These are phyloP conservation scores for Pichia gijzeniarum DNA, from an alignment of 805 yeast species.

Conservation along the genomic window DNA sequence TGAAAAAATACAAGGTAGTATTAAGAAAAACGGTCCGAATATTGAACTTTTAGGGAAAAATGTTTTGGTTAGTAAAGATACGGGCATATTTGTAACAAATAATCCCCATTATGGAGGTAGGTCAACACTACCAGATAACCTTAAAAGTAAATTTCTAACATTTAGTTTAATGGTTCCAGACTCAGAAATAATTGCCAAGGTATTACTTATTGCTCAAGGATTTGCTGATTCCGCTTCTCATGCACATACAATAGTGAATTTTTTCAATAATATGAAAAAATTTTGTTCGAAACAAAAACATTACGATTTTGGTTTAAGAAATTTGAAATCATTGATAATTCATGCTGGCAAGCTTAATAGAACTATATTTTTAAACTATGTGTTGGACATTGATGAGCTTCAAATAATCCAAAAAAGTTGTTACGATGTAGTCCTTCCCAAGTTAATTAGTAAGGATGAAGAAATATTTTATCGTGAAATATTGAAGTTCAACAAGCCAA, in stretches of 20 bases:
- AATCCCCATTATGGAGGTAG: slow-evolving; percentile 88
- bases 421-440: slow-evolving; percentile 60
- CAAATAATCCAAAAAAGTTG: slow-evolving; percentile 45
- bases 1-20: slow-evolving; percentile 58
- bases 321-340: slow-evolving; percentile 60
- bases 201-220: slow-evolving; percentile 67
- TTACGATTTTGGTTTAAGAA: slow-evolving; percentile 87
- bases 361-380: not conserved
- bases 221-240: slow-evolving; percentile 42
- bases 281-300: slow-evolving; percentile 53
- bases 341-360: slow-evolving; percentile 47
- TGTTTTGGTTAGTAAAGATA: slow-evolving; percentile 36
- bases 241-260: slow-evolving; percentile 44
- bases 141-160: slow-evolving; percentile 70
- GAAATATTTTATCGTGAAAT: slow-evolving; percentile 26
- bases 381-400: slow-evolving; percentile 1
- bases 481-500: slow-evolving; percentile 23
- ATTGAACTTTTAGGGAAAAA: slow-evolving; percentile 40
- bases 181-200: slow-evolving; percentile 57
- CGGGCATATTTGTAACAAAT: slow-evolving; percentile 84
- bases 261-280: slow-evolving; percentile 42
- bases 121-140: slow-evolving; percentile 74
- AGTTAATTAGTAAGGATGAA: slow-evolving; percentile 51
- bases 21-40: slow-evolving; percentile 1
- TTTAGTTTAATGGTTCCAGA: slow-evolving; percentile 75